Conservation (phyloP, 495 filamentous ascomycete species). For the Podospora comata region DNA sequence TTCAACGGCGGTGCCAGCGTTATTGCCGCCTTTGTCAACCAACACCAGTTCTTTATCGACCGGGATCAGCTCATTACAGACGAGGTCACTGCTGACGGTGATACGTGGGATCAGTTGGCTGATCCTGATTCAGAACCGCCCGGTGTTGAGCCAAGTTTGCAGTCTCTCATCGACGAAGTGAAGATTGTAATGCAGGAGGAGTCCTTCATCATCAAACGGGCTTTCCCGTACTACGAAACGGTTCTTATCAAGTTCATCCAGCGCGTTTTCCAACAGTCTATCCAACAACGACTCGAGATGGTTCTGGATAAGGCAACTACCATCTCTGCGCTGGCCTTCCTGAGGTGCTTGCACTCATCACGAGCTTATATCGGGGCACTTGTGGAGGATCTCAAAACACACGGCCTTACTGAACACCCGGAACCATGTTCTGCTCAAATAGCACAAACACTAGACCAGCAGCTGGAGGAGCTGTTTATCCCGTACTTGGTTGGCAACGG, state of each 20-base stretch:
- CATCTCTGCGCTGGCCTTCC: conserved; percentile 85
- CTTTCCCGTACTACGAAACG: conserved; percentile 93
- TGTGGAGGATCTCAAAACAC: conserved; percentile 88
- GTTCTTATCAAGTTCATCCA: conserved; percentile 90
- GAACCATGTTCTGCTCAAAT: conserved; percentile 86
- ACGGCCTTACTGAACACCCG: conserved; percentile 92
- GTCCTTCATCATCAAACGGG: conserved; percentile 89
- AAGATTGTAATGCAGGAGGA: conserved; percentile 95
- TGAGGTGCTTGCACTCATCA: conserved; percentile 86
- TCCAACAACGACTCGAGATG: conserved; percentile 94
- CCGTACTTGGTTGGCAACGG: conserved; percentile 91
- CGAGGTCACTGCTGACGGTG: conserved; percentile 76
- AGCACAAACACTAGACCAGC: conserved; percentile 83
- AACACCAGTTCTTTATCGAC: conserved; percentile 99
- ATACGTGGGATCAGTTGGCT: conserved; percentile 84
- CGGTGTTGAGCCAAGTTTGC: conserved; percentile 85
- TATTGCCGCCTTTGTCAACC: conserved; percentile 93
- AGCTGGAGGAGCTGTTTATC: conserved; percentile 93
- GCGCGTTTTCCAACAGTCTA: conserved; percentile 94
- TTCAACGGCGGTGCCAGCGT: conserved; percentile 95
- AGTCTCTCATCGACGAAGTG: conserved; percentile 89
- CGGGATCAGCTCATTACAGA: conserved; percentile 84
- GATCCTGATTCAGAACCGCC: conserved; percentile 91
- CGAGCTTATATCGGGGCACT: conserved; percentile 78
- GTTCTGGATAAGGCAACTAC: conserved; percentile 90